phyloP scores from a whole-genome alignment of 306 rosid species.

The Lupinus albus region DNA sequence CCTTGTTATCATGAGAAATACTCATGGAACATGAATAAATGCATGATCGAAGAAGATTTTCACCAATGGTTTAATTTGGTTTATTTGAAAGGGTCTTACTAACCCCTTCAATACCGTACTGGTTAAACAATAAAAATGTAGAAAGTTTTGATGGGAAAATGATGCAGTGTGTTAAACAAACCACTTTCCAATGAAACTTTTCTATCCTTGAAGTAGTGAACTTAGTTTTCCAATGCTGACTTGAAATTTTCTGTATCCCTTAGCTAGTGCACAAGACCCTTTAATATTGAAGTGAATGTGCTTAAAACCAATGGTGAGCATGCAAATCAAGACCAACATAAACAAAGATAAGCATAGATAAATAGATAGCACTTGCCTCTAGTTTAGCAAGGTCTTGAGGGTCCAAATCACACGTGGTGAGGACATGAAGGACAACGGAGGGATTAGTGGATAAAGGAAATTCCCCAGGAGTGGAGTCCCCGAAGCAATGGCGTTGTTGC shows the following conservation, averaged over 20 bases:
- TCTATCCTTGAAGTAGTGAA: too few relatives aligned
- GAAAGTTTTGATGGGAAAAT: too few relatives aligned
- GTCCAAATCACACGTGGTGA: conserved; percentile 77
- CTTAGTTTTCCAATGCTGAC: too few relatives aligned
- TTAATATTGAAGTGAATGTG: background rate
- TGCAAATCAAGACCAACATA: background rate
- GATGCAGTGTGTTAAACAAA: too few relatives aligned
- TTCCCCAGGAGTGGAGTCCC: conserved; percentile 85
- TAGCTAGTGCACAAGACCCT: too few relatives aligned
- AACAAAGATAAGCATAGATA: conserved; percentile 17
- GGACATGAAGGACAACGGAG: conserved; percentile 92
- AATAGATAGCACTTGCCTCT: conserved; percentile 69
- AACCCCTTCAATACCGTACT: too few relatives aligned
- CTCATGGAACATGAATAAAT: background rate
- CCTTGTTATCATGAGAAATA: background rate
- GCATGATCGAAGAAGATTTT: background rate
- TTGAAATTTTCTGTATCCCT: too few relatives aligned
- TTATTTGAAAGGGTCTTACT: too few relatives aligned
- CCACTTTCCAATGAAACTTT: too few relatives aligned
- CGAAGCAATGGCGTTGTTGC: conserved; percentile 80
- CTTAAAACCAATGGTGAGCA: background rate
- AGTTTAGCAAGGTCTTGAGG: conserved; percentile 93
- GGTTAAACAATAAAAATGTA: too few relatives aligned
- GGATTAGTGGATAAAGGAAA: conserved; percentile 94
- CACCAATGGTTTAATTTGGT: background rate